Evolutionary conservation across 1,139 yeast species (phyloP).

Genomic region (Kluyveromyces marxianus): DNA sequence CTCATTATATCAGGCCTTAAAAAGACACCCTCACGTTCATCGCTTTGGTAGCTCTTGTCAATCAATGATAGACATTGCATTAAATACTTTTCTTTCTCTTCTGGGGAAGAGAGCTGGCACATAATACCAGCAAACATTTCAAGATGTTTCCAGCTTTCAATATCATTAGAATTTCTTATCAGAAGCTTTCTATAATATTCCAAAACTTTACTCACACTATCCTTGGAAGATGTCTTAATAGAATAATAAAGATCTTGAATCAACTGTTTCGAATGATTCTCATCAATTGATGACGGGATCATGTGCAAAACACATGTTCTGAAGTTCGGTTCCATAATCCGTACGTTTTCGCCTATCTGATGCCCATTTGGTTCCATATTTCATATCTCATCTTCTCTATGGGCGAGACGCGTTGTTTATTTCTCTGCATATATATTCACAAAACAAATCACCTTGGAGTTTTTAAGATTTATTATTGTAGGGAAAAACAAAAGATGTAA

Average conservation of each 20-base stretch:
- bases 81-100: constrained; percentile 6
- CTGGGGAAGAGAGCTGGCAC: constrained; percentile 2
- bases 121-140: constrained; percentile 2
- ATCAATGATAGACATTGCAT: constrained; percentile 15
- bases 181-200: background rate
- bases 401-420: no score
- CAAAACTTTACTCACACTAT: constrained; percentile 1
- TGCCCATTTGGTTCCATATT: no score
- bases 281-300: background rate
- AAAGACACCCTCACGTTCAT: background rate
- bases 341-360: no score
- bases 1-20: background rate
- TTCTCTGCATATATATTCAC: no score
- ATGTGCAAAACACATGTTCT: constrained; percentile 2
- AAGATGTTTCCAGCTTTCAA: constrained; percentile 1
- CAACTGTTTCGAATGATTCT: background rate
- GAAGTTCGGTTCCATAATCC: constrained; percentile 1
- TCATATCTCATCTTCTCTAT: no score
- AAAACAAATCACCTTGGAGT: no score
- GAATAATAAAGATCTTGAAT: constrained; percentile 4
- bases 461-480: no score
- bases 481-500: no score
- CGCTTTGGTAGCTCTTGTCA: constrained; percentile 1
- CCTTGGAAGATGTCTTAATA: constrained; percentile 1
- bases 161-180: background rate